Evolutionary conservation across 1,139 yeast species (phyloP), one percentile per base, ranked within the genome.

Genomic region (Insectozyma bohioensis): DNA sequence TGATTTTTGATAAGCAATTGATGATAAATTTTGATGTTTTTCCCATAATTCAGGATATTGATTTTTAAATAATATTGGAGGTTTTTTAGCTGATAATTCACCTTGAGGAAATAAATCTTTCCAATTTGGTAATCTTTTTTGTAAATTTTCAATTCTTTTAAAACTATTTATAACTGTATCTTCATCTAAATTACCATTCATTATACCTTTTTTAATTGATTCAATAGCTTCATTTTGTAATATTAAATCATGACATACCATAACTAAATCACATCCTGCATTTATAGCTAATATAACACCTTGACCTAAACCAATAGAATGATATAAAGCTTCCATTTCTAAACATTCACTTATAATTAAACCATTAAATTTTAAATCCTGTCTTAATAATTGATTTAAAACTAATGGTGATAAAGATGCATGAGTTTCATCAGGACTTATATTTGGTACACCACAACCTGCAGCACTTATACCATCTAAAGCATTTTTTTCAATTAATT

Each of bases 381-480:
- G 61, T 20, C 86, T 55, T 22, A 80, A 56, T 22, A 79, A 52
- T 34, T 71, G 77, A 29, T 68, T 67, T n/a, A 79, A 60, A 3
- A 80, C 60, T n/a, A 71, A 56, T 4, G 83, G 83, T 14, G 78
- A 71, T 35, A 80, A 57, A 44, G 85, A 79, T 2, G 85, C 84
- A 49, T 78, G 83, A 29, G 75, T 67, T 45, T 78, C 85, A 42
- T 75, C 78, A 12, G 78, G 78, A 18, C 78, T 66, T 12, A 79
- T 69, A 31, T 76, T 72, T 1, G 85, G 85, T n/a, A 78, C 72
- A 4, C 82, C 83, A 42, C 83, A 78, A 4, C 84, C 84, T n/a
- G 84, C 80, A 4, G 76, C 82, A 56, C 73, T 65, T 17, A 78
- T 57, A 0, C 84, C 78, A 49, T 79, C 84, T 25, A 79, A 54